Percentiles rank a stretch among this genome's conserved stretches.
Evolutionary conservation across 805 yeast species (phyloP).

Genomic region (Isabelozyma pseudorhagii): DNA sequence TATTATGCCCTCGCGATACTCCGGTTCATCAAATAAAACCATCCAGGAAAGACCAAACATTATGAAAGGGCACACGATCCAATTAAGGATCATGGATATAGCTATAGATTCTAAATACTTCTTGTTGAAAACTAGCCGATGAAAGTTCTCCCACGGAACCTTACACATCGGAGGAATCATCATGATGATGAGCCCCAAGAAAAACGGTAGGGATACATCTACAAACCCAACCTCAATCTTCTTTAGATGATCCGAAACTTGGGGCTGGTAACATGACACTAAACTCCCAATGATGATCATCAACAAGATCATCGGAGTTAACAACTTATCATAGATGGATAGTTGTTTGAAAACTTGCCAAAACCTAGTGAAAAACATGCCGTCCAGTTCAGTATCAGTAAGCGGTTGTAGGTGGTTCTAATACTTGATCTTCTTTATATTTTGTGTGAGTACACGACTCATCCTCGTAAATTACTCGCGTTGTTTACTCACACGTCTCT

Average conservation of each 20-base stretch:
- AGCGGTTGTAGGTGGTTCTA: too few relatives aligned
- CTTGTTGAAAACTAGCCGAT: conserved; percentile 6
- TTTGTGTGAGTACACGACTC: too few relatives aligned
- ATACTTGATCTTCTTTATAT: too few relatives aligned
- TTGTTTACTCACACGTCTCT: background rate
- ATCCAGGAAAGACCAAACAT: conserved; percentile 59
- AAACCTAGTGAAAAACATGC: background rate
- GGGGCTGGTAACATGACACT: background rate
- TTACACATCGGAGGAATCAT: conserved; percentile 57
- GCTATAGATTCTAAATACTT: conserved; percentile 23
- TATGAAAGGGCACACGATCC: conserved; percentile 54
- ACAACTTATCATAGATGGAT: background rate
- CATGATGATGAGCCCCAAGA: conserved; percentile 52
- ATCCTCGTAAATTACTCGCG: background rate
- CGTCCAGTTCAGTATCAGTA: too few relatives aligned
- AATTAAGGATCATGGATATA: conserved; percentile 46
- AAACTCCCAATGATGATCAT: background rate
- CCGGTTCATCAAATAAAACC: conserved; percentile 43
- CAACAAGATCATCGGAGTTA: background rate
- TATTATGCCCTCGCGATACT: conserved; percentile 52
- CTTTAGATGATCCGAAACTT: background rate
- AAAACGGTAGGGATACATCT: conserved; percentile 43
- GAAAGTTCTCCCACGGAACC: conserved; percentile 47
- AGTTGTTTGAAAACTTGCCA: background rate
- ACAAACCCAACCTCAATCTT: conserved; percentile 13